Conservation (phyloP, 2,329 filamentous ascomycete species). For the Ophiocordyceps camponoti-saundersi region DNA sequence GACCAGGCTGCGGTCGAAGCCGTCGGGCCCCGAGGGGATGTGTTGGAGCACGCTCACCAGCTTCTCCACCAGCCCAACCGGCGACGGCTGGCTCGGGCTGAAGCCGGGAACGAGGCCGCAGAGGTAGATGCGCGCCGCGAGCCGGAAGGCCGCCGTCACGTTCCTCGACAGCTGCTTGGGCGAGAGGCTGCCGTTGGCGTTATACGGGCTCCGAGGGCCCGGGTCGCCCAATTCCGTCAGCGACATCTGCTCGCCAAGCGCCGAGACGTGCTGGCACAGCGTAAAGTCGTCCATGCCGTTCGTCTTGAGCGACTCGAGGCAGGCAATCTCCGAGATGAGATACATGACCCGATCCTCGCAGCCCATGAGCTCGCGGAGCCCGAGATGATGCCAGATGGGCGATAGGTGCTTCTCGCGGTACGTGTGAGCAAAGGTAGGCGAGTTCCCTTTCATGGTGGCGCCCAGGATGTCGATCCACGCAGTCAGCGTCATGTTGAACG, state of each 20-base stretch:
- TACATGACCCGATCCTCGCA: constrained; percentile 98
- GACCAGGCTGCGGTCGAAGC: constrained; percentile 78
- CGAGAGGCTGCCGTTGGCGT: constrained; percentile 56
- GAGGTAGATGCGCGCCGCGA: constrained; percentile 90
- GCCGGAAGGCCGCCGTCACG: constrained; percentile 78
- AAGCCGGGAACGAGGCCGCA: constrained; percentile 88
- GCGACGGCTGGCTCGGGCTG: constrained; percentile 56
- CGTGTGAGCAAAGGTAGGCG: constrained; percentile 81
- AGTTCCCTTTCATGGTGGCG: constrained; percentile 74
- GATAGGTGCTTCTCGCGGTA: constrained; percentile 89
- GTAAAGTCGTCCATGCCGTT: constrained; percentile 72
- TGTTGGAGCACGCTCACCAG: constrained; percentile 60
- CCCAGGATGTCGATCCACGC: constrained; percentile 97
- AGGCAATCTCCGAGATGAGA: constrained; percentile 91
- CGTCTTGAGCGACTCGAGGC: constrained; percentile 74
- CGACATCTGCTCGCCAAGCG: constrained; percentile 75
- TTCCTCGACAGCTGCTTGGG: constrained; percentile 74
- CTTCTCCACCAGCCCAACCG: constrained; percentile 59
- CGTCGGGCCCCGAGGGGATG: constrained; percentile 65
- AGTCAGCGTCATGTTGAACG: constrained; percentile 90
- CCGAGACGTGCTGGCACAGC: constrained; percentile 75
- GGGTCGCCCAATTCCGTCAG: constrained; percentile 53
- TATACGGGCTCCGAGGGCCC: constrained; percentile 42
- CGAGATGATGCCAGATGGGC: constrained; percentile 39
- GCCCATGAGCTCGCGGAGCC: constrained; percentile 86